Base-by-base conservation (phyloP, 108 stramenopile genomes). In the Discostella pseudostelligera region DNA sequence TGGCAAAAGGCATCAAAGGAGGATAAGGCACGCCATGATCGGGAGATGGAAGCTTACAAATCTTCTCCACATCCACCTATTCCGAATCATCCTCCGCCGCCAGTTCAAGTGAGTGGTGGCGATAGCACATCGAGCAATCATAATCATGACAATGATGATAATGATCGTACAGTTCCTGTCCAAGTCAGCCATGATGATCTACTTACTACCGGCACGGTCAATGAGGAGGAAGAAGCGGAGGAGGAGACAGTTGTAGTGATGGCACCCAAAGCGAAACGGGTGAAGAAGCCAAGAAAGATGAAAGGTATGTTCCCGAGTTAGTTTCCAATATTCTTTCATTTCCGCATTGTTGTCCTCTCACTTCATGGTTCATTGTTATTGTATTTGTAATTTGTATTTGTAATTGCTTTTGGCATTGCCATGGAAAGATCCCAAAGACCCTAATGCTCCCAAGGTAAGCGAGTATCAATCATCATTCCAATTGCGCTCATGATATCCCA, bases 31-130 rank as follows among this genome's bases (percentile, higher is more conserved):
- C 40, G 67, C n/a, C 60, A 59, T 46, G 32, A 59, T 43, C 29
- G 45, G 0, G 67, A 69, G 35, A 69, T 69, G 67, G 47, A 14
- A 50, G 8, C 58, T 28, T 69, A 69, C 59, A 26, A n/a, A n/a
- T n/a, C n/a, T n/a, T n/a, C n/a, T n/a, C n/a, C n/a, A n/a, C n/a
- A n/a, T n/a, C n/a, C n/a, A n/a, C n/a, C n/a, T n/a, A n/a, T n/a
- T n/a, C n/a, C n/a, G n/a, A n/a, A n/a, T n/a, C n/a, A n/a, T n/a
- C n/a, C n/a, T n/a, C n/a, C 28, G 9, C 53, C 53, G n/a, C 29
- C 53, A n/a, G 53, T 9, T 14, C 29, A 22, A 25, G 24, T 51
- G 21, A 26, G 50, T 12, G 50, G 25, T 28, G 20, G 24, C 11
- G 50, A 25, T n/a, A n/a, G n/a, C n/a, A n/a, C n/a, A n/a, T n/a